Evolutionary conservation across 805 yeast genomes (phyloP), one percentile per base, ranked within the genome.

Genomic region (Ogataea paraovalis): DNA sequence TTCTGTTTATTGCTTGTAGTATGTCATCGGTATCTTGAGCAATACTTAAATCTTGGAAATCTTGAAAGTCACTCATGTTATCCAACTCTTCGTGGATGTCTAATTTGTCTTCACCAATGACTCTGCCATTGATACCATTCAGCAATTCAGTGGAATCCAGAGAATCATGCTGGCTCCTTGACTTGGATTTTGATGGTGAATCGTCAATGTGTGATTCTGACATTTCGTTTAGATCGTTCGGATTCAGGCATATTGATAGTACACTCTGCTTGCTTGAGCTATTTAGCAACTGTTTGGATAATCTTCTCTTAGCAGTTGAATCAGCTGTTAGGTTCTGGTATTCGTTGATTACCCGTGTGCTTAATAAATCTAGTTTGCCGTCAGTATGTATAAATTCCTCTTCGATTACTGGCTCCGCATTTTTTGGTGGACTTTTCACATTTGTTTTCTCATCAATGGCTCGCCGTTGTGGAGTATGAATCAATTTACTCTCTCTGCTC

Each of bases 291-390:
- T 56, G 60, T n/a, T 52, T 54, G 1, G 67, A 61, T n/a, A 58
- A 49, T 20, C 61, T 49, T 28, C 53, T 53, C 37, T 53, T 58
- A 45, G 55, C 52, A 9, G 42, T 30, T 27, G 53, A 40, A 32
- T 49, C 49, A 14, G 32, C 41, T 2, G 41, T 21, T 16, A 61
- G 32, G 51, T 65, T 74, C 56, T 82, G 85, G 41, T 83, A 75
- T 59, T 86, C 91, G 54, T 81, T 85, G 23, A 84, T 74, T 2
- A 86, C 80, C 59, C 89, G 70, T 2, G 88, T 88, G 62, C 88
- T 80, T 47, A 86, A 64, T 8, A 83, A 68, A 63, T 85, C 92
- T 49, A 80, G 73, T 53, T 80, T 75, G 12, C 57, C 58, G 8
- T 50, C 49, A 13, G 48, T 25, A 18, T 42, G 28, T 20, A 39